Evolutionary conservation across 495 filamentous ascomycete species (phyloP).

Genomic region (Chaetomium tenue): DNA sequence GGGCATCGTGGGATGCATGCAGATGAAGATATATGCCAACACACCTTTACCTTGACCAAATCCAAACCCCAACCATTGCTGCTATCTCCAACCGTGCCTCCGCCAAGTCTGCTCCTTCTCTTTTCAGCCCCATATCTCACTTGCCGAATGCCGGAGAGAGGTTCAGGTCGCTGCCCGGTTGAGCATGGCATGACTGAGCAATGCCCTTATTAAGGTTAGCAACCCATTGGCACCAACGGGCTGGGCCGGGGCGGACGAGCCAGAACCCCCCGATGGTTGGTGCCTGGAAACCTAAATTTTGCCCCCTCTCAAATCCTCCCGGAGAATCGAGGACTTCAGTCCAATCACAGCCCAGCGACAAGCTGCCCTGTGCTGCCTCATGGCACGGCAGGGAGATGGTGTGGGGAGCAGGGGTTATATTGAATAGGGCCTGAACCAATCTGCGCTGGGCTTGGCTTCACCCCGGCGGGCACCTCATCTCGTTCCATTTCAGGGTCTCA

Average conservation of each 20-base stretch:
- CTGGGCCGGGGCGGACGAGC: not conserved
- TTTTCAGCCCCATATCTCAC: not conserved
- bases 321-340: not conserved
- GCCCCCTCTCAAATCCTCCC: not conserved
- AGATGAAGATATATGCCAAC: too few relatives aligned
- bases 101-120: not conserved
- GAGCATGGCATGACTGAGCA: not conserved
- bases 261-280: not conserved
- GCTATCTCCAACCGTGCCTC: too few relatives aligned
- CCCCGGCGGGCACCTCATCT: not conserved
- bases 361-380: slow-evolving; percentile 1
- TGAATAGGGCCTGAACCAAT: slow-evolving; percentile 1
- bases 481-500: not conserved
- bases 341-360: not conserved
- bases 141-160: not conserved
- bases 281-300: not conserved
- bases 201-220: slow-evolving; percentile 1
- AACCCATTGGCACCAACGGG: not conserved
- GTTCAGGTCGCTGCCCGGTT: not conserved
- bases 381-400: slow-evolving; percentile 8
- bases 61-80: too few relatives aligned
- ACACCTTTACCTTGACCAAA: too few relatives aligned
- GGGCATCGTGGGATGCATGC: too few relatives aligned
- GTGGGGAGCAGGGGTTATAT: slow-evolving; percentile 6
- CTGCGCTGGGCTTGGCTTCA: not conserved